Evolutionary conservation across 768 basidiomycete species (phyloP).

Genomic region (Russula olivacea): DNA sequence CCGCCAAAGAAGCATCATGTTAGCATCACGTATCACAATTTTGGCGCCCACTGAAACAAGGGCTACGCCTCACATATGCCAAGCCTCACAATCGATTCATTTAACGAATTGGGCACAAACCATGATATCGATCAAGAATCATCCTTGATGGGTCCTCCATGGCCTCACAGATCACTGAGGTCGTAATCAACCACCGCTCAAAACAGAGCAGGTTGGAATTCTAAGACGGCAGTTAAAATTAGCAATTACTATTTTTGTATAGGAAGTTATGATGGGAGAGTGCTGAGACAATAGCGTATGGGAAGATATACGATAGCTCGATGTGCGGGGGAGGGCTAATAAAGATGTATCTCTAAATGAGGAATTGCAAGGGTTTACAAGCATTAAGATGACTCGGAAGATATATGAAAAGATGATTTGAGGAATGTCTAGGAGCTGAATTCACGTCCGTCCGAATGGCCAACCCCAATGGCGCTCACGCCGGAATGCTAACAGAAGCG

Average conservation of each 20-base stretch:
- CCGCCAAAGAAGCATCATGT: slow-evolving; percentile 1
- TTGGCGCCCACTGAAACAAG: neutral
- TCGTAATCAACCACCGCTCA: slow-evolving; percentile 7
- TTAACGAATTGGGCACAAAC: neutral
- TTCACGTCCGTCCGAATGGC: neutral
- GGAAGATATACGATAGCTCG: neutral
- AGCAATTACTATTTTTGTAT: slow-evolving; percentile 1
- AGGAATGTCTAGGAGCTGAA: neutral
- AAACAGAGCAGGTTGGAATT: neutral
- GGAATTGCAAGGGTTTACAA: slow-evolving; percentile 5
- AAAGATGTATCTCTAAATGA: slow-evolving; percentile 13
- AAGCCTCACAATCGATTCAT: neutral
- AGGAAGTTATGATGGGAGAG: neutral
- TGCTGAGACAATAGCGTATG: neutral
- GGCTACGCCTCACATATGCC: neutral
- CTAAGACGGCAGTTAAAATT: neutral
- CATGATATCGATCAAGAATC: neutral
- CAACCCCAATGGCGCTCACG: neutral
- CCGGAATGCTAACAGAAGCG: neutral
- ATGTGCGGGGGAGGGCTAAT: neutral
- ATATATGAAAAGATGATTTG: neutral
- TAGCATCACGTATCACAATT: neutral
- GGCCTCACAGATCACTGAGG: neutral
- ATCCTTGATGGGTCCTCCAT: neutral
- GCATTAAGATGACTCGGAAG: neutral